Base-by-base conservation (phyloP, 805 yeast species). In the Phaffomyces antillensis region DNA sequence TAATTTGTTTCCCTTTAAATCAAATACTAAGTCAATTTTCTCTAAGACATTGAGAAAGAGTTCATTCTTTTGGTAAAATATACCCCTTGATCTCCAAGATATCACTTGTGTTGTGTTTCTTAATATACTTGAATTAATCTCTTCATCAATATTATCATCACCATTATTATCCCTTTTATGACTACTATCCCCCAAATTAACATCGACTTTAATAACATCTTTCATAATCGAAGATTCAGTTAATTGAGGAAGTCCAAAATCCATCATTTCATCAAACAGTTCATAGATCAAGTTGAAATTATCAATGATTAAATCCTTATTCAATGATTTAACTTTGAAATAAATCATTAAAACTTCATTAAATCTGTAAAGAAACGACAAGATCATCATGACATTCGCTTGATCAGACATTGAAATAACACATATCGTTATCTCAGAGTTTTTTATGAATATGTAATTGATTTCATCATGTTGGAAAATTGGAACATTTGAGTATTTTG, bases 1-100 rank as follows among this genome's bases (percentile, higher is more conserved):
- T 1, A 86, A 79, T 51, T 73, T 77, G 8, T 81, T 78, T 8
- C 39, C 17, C n/a, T 49, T 40, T 54, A 70, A 68, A 55, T 79
- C 85, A 59, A 86, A 80, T 41, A 80, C 67, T 67, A 87, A 77
- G 49, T 81, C 81, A 36, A 87, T 72, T 20, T 72, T 73, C 59
- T 90, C 98, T 26, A 83, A 75, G 30, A 89, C 87, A 63, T 90
- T 96, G 52, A 90, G 73, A 58, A 88, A 90, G 43, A 93, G 82
- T 66, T 90, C 97, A 64, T 90, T 90, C 60, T 87, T 89, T 53
- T 83, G 79, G 64, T 90, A 90, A 52, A 75, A 76, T 23, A 90
- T 86, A 11, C 96, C 96, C 51, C 86, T 93, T 36, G 91, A 86
- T 62, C 98, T 77, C 97, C 97, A 90, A 23, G 91, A 82, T 5